Evolutionary conservation across 2,329 filamentous ascomycete species (phyloP), one percentile per base, ranked within the genome.

Genomic region (Colletotrichum sp.): DNA sequence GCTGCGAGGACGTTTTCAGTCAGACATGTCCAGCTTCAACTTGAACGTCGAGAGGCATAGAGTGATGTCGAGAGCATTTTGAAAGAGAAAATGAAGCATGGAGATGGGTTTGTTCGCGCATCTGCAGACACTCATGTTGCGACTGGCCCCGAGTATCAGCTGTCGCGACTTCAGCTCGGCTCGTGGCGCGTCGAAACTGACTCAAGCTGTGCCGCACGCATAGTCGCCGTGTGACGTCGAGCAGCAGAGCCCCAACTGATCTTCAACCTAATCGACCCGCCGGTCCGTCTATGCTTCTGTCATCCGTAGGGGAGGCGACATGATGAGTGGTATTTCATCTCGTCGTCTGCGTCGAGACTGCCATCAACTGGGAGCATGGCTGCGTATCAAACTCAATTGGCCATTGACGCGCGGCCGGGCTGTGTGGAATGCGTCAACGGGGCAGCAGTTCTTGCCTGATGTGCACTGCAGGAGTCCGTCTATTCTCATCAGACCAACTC

Each of bases 311-410:
- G 15, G n/a, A 63, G 16, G 32, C 59, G 65, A 39, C 34, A 52
- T 65, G n/a, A 72, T 25, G 36, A 52, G 7, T 15, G n/a, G 44
- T 27, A 39, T 30, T 36, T 39, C 34, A 36, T 69, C 48, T 69
- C 64, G 48, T 64, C 32, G 25, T 63, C 22, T 19, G 44, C n/a
- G 25, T 52, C 19, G 22, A 59, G 19, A 34, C 19, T 25, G 34
- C 6, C 27, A 36, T 19, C 25, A 64, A 61, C 74, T 32, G 48
- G 74, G 64, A 65, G 64, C 22, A 76, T 76, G 70, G 70, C 65
- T 76, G 70, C 59, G 32, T 27, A 36, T n/a, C 13, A 60, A 76
- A 76, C 70, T 74, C 70, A 76, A 76, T 76, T 74, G 34, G 25
- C 34, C 19, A 11, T 30, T 59, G 65, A 69, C 74, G 64, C 70